Evolutionary conservation across 129 eudicot species (phyloP), one percentile per base, ranked within the genome.

Genomic region (Chrysanthemum makinoi): DNA sequence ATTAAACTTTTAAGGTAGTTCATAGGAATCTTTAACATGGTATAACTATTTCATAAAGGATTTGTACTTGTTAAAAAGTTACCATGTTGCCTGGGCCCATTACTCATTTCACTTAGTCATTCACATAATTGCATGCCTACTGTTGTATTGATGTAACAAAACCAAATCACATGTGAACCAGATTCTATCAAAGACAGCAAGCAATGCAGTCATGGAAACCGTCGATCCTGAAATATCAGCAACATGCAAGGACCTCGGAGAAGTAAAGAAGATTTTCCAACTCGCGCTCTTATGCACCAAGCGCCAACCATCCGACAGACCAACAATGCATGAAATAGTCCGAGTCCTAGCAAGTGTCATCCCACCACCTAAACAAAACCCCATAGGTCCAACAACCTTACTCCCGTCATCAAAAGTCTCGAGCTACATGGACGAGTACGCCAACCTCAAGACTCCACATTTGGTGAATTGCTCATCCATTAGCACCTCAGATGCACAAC

Each of bases 401-500:
- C 82, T 77, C 75, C 83, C 89, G 12, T 77, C 91, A 11, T 63
- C 87, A 6, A 87, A 90, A 68, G 86, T 78, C 3, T 84, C 90
- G 3, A 79, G 95, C 77, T 95, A 95, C 81, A 84, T 80, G 95
- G 95, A 90, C 35, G 96, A 90, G 72, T 95, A 95, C 22, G 96
- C 95, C 3, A 95, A 95, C 65, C 86, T 95, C 66, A 95, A 86
- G 81, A 81, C 96, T 17, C 96, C 99, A 60, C 97, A 95, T 72
- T 61, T 95, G 80, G 93, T 95, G 2, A 81, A 90, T 60, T 95
- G 91, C 67, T 79, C 99, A 28, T 86, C 97, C 69, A 81, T 90
- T 80, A 95, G 99, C 85, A 90, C 97, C 22, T 90, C 99, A 2
- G 99, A 95, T 79, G 99, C 97, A 18, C 94, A 95, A 70, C 91